Base-by-base conservation (phyloP, 352 stramenopile genomes). In the Globisporangium paddicum region DNA sequence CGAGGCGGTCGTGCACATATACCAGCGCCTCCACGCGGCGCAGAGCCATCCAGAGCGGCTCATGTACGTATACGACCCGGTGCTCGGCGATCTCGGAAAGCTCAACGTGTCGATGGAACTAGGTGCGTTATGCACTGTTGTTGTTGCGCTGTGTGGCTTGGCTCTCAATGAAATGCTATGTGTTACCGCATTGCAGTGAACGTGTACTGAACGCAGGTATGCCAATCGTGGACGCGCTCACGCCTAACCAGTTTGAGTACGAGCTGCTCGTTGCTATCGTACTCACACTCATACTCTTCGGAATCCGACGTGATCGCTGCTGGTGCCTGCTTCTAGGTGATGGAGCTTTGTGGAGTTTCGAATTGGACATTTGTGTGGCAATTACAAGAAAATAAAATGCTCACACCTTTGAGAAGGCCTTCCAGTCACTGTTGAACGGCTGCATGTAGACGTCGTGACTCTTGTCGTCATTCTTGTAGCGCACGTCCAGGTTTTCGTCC, bases 191-290 rank as follows among this genome's bases (percentile, higher is more conserved):
- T 21, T 37, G 32, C 46, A 94, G 86, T 95, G 62, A 73, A 87
- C 41, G 62, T 95, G 46, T 95, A 95, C 53, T 76, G 86, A 23
- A 75, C 73, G 30, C 73, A 84, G 52, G 77, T 95, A 42, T 95
- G 37, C 84, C 83, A 49, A 89, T 93, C 70, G 87, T 79, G 14
- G 78, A 90, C 59, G 84, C 93, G 49, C 67, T 95, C 40, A 93
- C 86, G 44, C 84, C 84, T 7, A 95, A 93, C 64, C 86, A 95
- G 57, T 95, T 89, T 38, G 86, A 95, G 57, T 92, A 82, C 40
- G 86, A 95, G 50, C 52, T 91, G 40, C 71, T 95, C 34, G 83
- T n/a, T n/a, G n/a, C n/a, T n/a, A n/a, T n/a, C n/a, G n/a, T n/a
- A n/a, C n/a, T n/a, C n/a, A n/a, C n/a, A n/a, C n/a, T n/a, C n/a